Evolutionary conservation across 2,329 filamentous ascomycete genomes (phyloP).

Genomic region (Aspergillus carbonarius): DNA sequence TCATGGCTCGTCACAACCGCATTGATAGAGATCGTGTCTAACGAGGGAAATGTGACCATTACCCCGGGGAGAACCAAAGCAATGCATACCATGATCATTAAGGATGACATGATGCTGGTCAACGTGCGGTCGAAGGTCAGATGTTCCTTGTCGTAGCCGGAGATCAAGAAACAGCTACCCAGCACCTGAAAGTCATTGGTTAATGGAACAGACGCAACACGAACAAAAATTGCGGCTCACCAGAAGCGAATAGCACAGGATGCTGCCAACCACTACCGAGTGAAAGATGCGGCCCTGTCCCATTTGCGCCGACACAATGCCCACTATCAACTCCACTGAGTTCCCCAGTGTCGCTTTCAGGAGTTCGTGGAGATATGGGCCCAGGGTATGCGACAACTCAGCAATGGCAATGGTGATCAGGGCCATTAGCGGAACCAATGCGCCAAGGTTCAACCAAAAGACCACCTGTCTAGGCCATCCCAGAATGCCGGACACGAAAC

Average conservation of each 20-base stretch:
- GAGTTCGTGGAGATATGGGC: conserved; percentile 76
- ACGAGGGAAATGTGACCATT: conserved; percentile 19
- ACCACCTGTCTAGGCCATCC: conserved; percentile 56
- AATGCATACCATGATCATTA: conserved; percentile 22
- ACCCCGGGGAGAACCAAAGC: conserved; percentile 18
- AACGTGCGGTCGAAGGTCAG: conserved; percentile 19
- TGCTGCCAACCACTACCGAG: conserved; percentile 80
- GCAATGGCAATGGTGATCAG: conserved; percentile 79
- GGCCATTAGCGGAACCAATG: conserved; percentile 76
- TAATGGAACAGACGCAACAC: background rate
- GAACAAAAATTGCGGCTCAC: conserved; percentile 43
- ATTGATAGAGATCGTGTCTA: conserved; percentile 2
- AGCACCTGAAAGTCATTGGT: conserved; percentile 9
- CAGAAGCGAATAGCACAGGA: conserved; percentile 78
- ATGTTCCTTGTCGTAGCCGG: conserved; percentile 19
- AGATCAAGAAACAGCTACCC: conserved; percentile 13
- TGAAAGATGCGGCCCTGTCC: conserved; percentile 75
- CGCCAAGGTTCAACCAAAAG: conserved; percentile 82
- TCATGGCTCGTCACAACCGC: conserved; percentile 8
- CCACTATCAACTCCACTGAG: conserved; percentile 76
- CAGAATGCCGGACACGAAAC: conserved; percentile 68
- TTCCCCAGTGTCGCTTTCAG: conserved; percentile 85
- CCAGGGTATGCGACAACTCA: conserved; percentile 63
- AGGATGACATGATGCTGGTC: conserved; percentile 21
- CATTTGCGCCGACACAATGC: conserved; percentile 69